Conservation (phyloP, 108 stramenopile genomes). For the Pseudonitzschia multistriata region DNA sequence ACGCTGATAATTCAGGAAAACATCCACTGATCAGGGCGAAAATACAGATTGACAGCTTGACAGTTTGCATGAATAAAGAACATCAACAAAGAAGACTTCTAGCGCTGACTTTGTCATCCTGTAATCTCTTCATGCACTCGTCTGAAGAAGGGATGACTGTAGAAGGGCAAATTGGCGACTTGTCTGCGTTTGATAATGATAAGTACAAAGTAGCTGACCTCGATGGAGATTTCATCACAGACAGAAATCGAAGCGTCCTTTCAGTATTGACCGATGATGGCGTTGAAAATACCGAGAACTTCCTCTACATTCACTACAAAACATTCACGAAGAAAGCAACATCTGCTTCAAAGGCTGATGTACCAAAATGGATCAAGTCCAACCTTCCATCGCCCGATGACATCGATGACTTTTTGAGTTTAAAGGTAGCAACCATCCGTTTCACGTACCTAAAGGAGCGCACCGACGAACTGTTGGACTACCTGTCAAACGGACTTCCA, state of each 20-base stretch:
- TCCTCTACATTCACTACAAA: slow-evolving; percentile 43
- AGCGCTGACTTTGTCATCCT: slow-evolving; percentile 25
- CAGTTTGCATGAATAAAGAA: slow-evolving; percentile 69
- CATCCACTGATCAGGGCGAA: not conserved
- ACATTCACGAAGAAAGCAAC: slow-evolving; percentile 26
- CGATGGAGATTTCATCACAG: slow-evolving; percentile 18
- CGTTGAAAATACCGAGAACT: slow-evolving; percentile 4
- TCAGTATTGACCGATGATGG: slow-evolving; percentile 17
- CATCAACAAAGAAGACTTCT: slow-evolving; percentile 64
- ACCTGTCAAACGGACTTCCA: slow-evolving; percentile 72
- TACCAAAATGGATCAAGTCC: slow-evolving; percentile 31
- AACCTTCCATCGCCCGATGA: slow-evolving; percentile 28
- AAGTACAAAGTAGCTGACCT: slow-evolving; percentile 7
- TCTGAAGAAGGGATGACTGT: slow-evolving; percentile 23
- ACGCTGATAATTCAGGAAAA: slow-evolving; percentile 11
- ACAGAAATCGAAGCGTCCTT: slow-evolving; percentile 40
- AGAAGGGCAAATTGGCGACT: slow-evolving; percentile 33
- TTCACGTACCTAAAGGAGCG: slow-evolving; percentile 55
- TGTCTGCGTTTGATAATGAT: slow-evolving; percentile 52
- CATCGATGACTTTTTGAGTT: slow-evolving; percentile 60
- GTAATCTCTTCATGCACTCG: slow-evolving; percentile 16
- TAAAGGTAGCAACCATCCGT: slow-evolving; percentile 41
- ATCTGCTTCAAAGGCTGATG: not conserved
- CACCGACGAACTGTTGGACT: slow-evolving; percentile 67
- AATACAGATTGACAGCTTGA: slow-evolving; percentile 22